phyloP scores from a whole-genome alignment of 805 yeast species.

The Candida cerambycidarum region DNA sequence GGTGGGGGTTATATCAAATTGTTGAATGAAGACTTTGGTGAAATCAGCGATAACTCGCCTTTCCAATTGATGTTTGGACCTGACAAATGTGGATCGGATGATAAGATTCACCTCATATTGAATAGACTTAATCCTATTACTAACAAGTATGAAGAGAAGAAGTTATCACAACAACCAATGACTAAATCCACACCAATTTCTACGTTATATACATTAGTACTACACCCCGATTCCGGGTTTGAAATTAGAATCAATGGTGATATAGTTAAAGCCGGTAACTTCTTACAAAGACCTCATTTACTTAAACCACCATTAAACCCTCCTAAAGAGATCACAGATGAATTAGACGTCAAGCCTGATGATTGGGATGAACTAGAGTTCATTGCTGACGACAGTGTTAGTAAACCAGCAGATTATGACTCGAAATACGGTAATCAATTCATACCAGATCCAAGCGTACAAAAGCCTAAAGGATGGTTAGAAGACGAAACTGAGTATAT shows the following conservation, averaged over 20 bases:
- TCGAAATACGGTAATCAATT: constrained; percentile 56
- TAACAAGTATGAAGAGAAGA: constrained; percentile 66
- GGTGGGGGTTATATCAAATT: constrained; percentile 91
- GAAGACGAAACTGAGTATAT: constrained; percentile 59
- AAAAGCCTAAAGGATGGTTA: constrained; percentile 78
- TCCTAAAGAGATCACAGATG: constrained; percentile 57
- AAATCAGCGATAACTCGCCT: constrained; percentile 65
- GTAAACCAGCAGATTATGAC: constrained; percentile 86
- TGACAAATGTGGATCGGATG: constrained; percentile 80
- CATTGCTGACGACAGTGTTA: constrained; percentile 61
- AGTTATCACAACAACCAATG: constrained; percentile 65
- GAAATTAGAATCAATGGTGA: constrained; percentile 85
- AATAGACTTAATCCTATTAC: constrained; percentile 55
- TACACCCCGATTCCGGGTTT: constrained; percentile 63
- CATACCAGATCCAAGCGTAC: constrained; percentile 66
- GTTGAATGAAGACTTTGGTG: constrained; percentile 43
- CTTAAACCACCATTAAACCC: constrained; percentile 70
- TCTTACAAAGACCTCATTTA: constrained; percentile 48
- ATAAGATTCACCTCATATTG: constrained; percentile 77
- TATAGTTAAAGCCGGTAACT: constrained; percentile 65
- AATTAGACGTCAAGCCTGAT: constrained; percentile 63
- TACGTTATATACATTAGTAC: constrained; percentile 73
- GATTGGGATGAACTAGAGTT: constrained; percentile 76
- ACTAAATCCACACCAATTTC: constrained; percentile 56
- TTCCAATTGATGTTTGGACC: constrained; percentile 94